phyloP scores from a whole-genome alignment of 805 yeast species.

The Barnettozyma vustinii region DNA sequence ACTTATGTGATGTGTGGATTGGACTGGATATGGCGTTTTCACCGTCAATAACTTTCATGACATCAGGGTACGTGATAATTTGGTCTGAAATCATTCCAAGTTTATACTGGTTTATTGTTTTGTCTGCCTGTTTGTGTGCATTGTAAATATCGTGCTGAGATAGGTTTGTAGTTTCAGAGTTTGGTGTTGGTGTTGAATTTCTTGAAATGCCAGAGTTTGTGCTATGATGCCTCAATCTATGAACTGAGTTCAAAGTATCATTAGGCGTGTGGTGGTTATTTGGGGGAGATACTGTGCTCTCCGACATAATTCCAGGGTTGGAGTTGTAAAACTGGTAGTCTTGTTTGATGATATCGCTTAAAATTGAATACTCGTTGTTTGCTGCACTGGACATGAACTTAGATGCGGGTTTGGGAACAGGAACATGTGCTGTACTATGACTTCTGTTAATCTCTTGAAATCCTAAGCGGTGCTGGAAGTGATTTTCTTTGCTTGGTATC shows the following conservation, averaged over 20 bases:
- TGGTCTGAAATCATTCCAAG: conserved; percentile 45
- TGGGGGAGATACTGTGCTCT: conserved; percentile 14
- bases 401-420: conserved; percentile 15
- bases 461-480: conserved; percentile 1
- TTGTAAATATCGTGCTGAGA: conserved; percentile 22
- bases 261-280: not conserved
- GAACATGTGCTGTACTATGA: not conserved
- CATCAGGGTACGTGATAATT: conserved; percentile 52
- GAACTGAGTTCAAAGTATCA: not conserved
- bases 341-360: conserved; percentile 55
- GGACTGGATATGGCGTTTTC: conserved; percentile 2
- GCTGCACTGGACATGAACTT: conserved; percentile 66
- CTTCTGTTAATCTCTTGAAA: conserved; percentile 1
- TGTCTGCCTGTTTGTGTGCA: conserved; percentile 44
- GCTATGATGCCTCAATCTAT: conserved; percentile 7
- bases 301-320: conserved; percentile 4
- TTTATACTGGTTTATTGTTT: conserved; percentile 60
- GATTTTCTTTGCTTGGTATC: not conserved
- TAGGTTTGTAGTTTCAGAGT: conserved; percentile 7
- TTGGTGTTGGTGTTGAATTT: conserved; percentile 19
- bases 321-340: conserved; percentile 18
- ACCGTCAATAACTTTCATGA: conserved; percentile 30
- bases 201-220: conserved; percentile 6
- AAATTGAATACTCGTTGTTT: conserved; percentile 63
- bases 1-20: not conserved